Base-by-base conservation (phyloP, 1,284 basidiomycete genomes). In the Sanghuangporus sanghuang region DNA sequence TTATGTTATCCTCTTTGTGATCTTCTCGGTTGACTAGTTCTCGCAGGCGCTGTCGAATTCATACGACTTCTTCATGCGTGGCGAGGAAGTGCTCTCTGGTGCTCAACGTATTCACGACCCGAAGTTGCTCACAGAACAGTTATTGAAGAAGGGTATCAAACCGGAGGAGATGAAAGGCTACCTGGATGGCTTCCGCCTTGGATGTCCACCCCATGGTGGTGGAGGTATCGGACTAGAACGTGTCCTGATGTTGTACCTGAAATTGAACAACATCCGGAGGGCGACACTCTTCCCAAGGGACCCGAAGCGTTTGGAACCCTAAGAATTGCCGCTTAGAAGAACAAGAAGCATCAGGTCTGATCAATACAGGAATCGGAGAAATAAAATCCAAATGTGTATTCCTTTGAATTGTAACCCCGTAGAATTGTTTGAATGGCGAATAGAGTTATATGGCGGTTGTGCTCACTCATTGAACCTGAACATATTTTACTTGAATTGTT, bases 1-100 rank as follows among this genome's bases (percentile, higher is more conserved):
- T 23, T 42, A 36, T 32, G 0, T 11, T 38, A 18, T 12, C 21
- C n/a, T 39, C 21, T n/a, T 53, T 52, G 9, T 2, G 60, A 36
- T 14, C 46, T 38, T 69, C 59, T 59, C 48, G 39, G 49, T 59
- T 62, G 55, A 64, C 46, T 16, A 42, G 50, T 63, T 56, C 48
- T 44, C 42, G 27, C 69, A 95, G 87, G 86, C 86, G 16, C 83
- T 98, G 62, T 97, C 96, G 62, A 98, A 99, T 79, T 98, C 96
- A 52, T 99, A 99, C 77, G 96, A 99, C 79, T 98, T 99, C 78
- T 98, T 99, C 85, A 98, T 99, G 95, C 88, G 96, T 48, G 96
- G 96, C 12, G 95, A 99, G 77, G 96, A 99, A 77, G 98, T 99
- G 71, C 81, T 99, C 36, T 98, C 95, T 1, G 96, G 96, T 16